Evolutionary conservation across 352 stramenopile genomes (phyloP), one percentile per base, ranked within the genome.

Genomic region (Phytophthora palmivora): DNA sequence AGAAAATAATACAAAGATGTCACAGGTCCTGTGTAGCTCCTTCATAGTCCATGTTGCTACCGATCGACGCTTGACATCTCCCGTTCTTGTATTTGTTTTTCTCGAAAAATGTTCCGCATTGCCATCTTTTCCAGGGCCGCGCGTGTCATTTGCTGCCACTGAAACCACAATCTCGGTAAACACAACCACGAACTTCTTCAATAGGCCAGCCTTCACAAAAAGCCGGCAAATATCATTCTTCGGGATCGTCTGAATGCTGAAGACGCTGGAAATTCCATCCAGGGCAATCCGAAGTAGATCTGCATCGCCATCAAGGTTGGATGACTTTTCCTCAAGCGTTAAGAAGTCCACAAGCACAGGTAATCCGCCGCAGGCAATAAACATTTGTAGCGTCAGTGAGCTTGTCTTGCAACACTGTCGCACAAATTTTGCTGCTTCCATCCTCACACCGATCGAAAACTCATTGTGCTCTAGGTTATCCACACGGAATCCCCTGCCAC

Each of bases 201-300:
- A 72, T 7, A 98, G 63, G 0, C 92, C 92, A 0, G 95, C 84
- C 61, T 97, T 97, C 5, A 97, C 89, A 64, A 98, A 98, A n/a
- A 98, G 79, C 10, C 92, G 85, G 58, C 92, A 98, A 60, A 97
- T 97, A 50, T 98, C 93, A 63, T 97, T 96, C 52, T 97, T 97
- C 3, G 87, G 88, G 42, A 97, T 97, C 1, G 91, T 95, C 62
- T 96, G 92, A 3, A 98, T 79, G 7, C 84, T 79, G 59, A 98
- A 98, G 4, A 98, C 88, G 49, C 88, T 91, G 49, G 91, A 79
- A 42, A 97, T 96, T 39, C 93, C 92, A 53, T 97, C 87, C 48
- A 98, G 61, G 5, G 88, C 91, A 39, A 97, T 96, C 12, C 87
- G 79, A 53, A 94, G 63, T 5, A 93, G 60, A 19, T 88, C 76